A percentile compares a stretch with the other conserved stretches of the same genome.
Evolutionary conservation across 2,329 filamentous ascomycete genomes (phyloP).

Genomic region (Trichophyton rubrum): DNA sequence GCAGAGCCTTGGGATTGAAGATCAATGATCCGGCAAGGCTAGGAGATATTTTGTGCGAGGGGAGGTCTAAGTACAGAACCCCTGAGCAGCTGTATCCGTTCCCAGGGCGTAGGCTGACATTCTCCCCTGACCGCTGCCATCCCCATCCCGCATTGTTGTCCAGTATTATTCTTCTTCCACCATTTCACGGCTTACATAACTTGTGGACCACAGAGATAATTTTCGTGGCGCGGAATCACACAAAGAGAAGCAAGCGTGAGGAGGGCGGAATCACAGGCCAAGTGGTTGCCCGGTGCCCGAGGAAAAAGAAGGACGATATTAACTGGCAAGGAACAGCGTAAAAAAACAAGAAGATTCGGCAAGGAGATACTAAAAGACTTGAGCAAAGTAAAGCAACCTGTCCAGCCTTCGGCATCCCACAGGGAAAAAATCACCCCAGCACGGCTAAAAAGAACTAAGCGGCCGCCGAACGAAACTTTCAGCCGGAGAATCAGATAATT

Average conservation of each 20-base stretch:
- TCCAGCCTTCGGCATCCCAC: not conserved
- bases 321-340: no score
- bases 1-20: not conserved
- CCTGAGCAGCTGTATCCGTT: not conserved
- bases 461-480: not conserved
- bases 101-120: no score
- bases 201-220: not conserved
- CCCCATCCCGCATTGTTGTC: not conserved
- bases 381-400: not conserved
- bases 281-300: not conserved
- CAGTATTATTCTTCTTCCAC: no score
- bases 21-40: not conserved
- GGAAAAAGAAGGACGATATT: not conserved
- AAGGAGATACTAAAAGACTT: not conserved
- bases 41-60: not conserved
- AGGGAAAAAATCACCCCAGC: not conserved
- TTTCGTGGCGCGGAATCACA: not conserved
- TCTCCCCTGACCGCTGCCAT: not conserved
- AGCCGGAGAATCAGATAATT: conserved; percentile 1
- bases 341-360: not conserved
- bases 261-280: not conserved
- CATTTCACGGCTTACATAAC: not conserved
- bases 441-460: not conserved
- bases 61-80: not conserved
- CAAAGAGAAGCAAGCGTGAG: not conserved